Percentiles rank a stretch among this genome's conserved stretches.
These are phyloP conservation scores for Coemansia sp. DNA, from an alignment of 192 early-diverging fungal genomes.

Conservation along the genomic window DNA sequence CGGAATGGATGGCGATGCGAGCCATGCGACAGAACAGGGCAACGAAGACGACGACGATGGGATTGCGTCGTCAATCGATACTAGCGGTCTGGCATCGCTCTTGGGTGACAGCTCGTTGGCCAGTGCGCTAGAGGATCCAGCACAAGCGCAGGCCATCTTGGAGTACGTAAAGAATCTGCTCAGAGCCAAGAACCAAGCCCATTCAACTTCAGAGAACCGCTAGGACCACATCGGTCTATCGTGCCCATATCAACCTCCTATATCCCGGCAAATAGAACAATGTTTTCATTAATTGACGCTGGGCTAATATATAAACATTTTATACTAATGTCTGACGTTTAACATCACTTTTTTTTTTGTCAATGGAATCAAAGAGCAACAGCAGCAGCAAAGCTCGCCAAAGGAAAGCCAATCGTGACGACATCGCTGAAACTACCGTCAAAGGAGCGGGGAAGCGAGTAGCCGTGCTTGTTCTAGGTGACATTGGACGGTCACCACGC, in stretches of 20 bases:
- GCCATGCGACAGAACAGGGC: not conserved
- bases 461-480: conserved; percentile 72
- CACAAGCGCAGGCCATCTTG: conserved; percentile 46
- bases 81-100: conserved; percentile 46
- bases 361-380: not conserved
- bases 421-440: not conserved
- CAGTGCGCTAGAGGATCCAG: conserved; percentile 52
- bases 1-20: not conserved
- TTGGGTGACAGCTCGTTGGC: conserved; percentile 50
- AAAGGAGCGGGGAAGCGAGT: conserved; percentile 14
- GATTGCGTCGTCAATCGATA: conserved; percentile 48
- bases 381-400: conserved; percentile 7
- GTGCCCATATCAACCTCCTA: not conserved
- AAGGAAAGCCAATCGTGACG: not conserved
- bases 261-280: too few relatives aligned
- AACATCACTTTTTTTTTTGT: not conserved
- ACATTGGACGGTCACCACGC: conserved; percentile 86
- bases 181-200: conserved; percentile 27
- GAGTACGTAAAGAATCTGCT: conserved; percentile 55
- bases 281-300: too few relatives aligned
- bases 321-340: not conserved
- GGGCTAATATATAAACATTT: not conserved
- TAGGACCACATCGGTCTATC: not conserved
- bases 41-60: conserved; percentile 1
- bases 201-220: not conserved